These are phyloP conservation scores for Coniferiporia weirii DNA, from an alignment of 1,284 basidiomycete genomes.

Conservation along the genomic window DNA sequence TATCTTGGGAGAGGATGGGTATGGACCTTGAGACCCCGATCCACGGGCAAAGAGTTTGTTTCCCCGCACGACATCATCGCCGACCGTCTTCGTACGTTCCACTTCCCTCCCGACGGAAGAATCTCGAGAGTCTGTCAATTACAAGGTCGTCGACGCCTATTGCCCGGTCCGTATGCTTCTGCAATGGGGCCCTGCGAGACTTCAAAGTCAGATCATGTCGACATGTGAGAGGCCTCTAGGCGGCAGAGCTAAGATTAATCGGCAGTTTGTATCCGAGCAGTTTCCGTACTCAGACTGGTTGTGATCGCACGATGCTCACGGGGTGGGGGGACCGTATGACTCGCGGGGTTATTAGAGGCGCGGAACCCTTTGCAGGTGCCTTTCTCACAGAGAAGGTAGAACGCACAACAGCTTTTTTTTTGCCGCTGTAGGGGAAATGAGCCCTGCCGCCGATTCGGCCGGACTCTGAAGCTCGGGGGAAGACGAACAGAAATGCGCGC, in stretches of 20 bases:
- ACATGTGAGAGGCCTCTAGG: background rate
- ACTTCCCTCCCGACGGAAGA: background rate
- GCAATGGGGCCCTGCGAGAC: background rate
- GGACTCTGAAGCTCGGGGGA: background rate
- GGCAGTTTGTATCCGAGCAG: background rate
- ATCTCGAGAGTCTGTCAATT: background rate
- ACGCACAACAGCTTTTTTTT: background rate
- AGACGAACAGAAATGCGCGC: background rate
- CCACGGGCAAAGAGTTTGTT: background rate
- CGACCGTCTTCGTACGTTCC: background rate
- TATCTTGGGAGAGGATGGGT: background rate
- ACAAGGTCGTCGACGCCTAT: background rate
- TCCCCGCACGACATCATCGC: constrained; percentile 5
- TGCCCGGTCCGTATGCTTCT: background rate
- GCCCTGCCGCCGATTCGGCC: too few relatives aligned
- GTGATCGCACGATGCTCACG: background rate
- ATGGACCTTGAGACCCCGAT: background rate
- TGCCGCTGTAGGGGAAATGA: background rate
- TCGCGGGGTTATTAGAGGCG: background rate
- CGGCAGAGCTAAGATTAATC: background rate
- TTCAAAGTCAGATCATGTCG: background rate
- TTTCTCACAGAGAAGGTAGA: too few relatives aligned
- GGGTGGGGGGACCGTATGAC: background rate
- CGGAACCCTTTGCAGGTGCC: background rate
- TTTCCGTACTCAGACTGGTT: background rate